Conservation (phyloP, 1,284 basidiomycete genomes). For the Apiotrichum domesticum region DNA sequence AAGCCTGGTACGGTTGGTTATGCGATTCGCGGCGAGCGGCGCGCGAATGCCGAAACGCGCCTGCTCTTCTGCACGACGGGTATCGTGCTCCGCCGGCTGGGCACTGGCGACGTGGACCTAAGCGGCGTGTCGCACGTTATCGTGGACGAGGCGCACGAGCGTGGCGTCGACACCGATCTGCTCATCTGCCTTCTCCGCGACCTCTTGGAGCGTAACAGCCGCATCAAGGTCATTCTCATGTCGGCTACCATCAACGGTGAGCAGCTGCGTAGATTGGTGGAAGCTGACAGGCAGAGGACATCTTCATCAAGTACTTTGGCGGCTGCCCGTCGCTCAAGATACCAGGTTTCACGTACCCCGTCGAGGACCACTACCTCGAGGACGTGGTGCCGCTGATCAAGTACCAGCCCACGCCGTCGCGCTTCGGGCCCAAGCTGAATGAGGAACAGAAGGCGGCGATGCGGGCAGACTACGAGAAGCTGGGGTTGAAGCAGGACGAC, state of each 20-base stretch:
- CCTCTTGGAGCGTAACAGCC: conserved; percentile 62
- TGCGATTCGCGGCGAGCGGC: conserved; percentile 82
- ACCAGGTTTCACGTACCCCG: conserved; percentile 74
- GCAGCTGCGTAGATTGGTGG: conserved; percentile 31
- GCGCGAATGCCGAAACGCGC: conserved; percentile 61
- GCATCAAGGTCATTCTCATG: conserved; percentile 56
- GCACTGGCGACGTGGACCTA: conserved; percentile 63
- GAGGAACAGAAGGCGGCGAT: conserved; percentile 54
- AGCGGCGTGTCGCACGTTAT: conserved; percentile 73
- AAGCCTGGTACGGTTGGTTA: conserved; percentile 69
- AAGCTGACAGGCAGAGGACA: conserved; percentile 51
- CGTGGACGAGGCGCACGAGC: conserved; percentile 90
- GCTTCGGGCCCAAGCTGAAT: conserved; percentile 49
- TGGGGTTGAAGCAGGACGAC: conserved; percentile 55
- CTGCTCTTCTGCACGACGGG: conserved; percentile 90
- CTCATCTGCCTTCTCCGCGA: conserved; percentile 77
- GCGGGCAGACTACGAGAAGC: conserved; percentile 52
- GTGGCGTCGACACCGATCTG: conserved; percentile 84
- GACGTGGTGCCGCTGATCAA: conserved; percentile 61
- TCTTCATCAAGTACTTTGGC: conserved; percentile 71
- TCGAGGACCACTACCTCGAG: conserved; percentile 73
- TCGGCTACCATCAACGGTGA: conserved; percentile 68
- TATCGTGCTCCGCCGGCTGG: conserved; percentile 73
- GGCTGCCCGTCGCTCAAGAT: conserved; percentile 76
- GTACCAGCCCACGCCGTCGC: conserved; percentile 43